Evolutionary conservation across 140 eudicot genomes (phyloP).

Genomic region (Flaveria floridana): DNA sequence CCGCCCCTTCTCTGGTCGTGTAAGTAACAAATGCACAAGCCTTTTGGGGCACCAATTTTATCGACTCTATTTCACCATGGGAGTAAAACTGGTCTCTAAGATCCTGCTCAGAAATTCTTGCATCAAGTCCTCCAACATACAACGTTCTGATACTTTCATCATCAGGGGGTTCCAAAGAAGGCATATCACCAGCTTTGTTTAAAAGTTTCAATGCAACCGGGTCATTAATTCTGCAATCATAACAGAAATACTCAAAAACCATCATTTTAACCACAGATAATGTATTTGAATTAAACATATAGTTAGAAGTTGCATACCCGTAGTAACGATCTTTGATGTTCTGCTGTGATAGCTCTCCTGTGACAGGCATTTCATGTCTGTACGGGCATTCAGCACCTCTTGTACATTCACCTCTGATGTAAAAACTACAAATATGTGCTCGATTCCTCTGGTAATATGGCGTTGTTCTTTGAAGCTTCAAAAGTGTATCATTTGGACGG

Average conservation of each 20-base stretch:
- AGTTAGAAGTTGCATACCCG: conserved; percentile 46
- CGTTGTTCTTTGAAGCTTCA: conserved; percentile 86
- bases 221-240: conserved; percentile 61
- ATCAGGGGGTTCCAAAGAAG: conserved; percentile 76
- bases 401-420: conserved; percentile 77
- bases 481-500: conserved; percentile 70
- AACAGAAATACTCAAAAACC: background rate
- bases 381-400: conserved; percentile 91
- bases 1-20: conserved; percentile 88
- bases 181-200: conserved; percentile 86
- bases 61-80: conserved; percentile 82
- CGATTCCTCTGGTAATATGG: conserved; percentile 86
- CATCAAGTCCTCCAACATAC: conserved; percentile 79
- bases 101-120: conserved; percentile 71
- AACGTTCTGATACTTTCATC: conserved; percentile 82
- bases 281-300: background rate
- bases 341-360: conserved; percentile 80
- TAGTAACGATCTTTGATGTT: conserved; percentile 87
- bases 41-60: conserved; percentile 65
- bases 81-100: conserved; percentile 71
- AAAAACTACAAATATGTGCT: conserved; percentile 87
- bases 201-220: conserved; percentile 80
- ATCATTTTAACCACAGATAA: background rate
- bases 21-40: conserved; percentile 84
- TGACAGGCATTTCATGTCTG: conserved; percentile 74